Evolutionary conservation across 1,284 basidiomycete genomes (phyloP).

Genomic region (Ceratobasidium papillatum): DNA sequence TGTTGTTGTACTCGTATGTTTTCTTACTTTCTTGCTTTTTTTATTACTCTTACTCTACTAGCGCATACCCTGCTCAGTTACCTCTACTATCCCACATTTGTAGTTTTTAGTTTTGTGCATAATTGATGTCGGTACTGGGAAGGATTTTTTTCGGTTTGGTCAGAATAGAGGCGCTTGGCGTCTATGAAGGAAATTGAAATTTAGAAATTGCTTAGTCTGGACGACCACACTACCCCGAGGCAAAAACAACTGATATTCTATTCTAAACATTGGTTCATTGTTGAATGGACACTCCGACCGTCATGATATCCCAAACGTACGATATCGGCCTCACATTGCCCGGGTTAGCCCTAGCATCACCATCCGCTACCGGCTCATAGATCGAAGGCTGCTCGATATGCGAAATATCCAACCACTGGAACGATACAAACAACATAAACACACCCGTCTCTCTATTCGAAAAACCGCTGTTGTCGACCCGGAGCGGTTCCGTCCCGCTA

Average conservation of each 20-base stretch:
- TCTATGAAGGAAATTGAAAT: background rate
- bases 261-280: no score
- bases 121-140: slow-evolving; percentile 9
- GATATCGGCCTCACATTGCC: background rate
- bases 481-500: slow-evolving; percentile 3
- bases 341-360: background rate
- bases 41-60: background rate
- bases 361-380: background rate
- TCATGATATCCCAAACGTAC: background rate
- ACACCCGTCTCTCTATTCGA: slow-evolving; percentile 3
- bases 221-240: no score
- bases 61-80: slow-evolving; percentile 3
- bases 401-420: slow-evolving; percentile 8
- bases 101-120: slow-evolving; percentile 23
- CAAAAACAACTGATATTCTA: no score
- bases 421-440: slow-evolving; percentile 19
- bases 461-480: background rate
- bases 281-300: background rate
- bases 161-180: background rate
- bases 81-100: slow-evolving; percentile 5
- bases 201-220: no score
- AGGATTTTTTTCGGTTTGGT: background rate
- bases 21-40: slow-evolving; percentile 4
- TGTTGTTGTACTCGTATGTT: slow-evolving; percentile 28
- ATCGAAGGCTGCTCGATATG: slow-evolving; percentile 9